Evolutionary conservation across 2,329 filamentous ascomycete species (phyloP), one percentile per base, ranked within the genome.

Genomic region (Coniochaeta pulveracea): DNA sequence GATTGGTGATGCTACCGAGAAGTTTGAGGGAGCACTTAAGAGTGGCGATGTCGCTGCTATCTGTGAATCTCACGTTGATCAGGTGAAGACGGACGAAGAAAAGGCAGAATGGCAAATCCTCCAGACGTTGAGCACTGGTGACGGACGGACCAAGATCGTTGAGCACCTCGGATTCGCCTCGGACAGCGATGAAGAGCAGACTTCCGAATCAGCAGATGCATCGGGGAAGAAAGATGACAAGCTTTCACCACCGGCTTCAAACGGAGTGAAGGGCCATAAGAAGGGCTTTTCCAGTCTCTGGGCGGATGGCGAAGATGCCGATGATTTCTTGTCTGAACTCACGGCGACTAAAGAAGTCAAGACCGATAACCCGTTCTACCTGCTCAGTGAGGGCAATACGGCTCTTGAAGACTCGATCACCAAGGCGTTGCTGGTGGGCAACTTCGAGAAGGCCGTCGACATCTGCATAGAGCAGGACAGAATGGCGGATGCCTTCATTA

Each of bases 51-150:
- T 98, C 12, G 68, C 70, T 4, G 66, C 67, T 26, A 83, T 98
- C 39, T 95, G 88, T 51, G 77, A 88, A 49, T 69, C 77, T 15
- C 83, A 89, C 50, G 78, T 86, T 40, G 64, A 77, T 17, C 64
- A 76, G 40, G 80, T 88, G 12, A 77, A 76, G 49, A 84, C 76
- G 0, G 88, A 95, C 2, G 85, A 93, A 43, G 91, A 96, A 54
- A 95, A 86, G 64, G 82, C 84, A 4, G 89, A 96, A 56, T 98
- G 91, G 91, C 81, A 82, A 43, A 85, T 96, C 23, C 85, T 98
- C 54, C 79, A 91, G 55, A 91, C 86, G 2, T 60, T 98, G 39
- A 80, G 89, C 31, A 80, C 84, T 4, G 77, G 82, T 19, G 88
- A 89, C 48, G 82, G 86, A n/a, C 76, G 88, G 26, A 80, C 81